A percentile compares a stretch with the other conserved stretches of the same genome.
phyloP scores from a whole-genome alignment of 2,329 filamentous ascomycete species.

The Blumeria graminis region DNA sequence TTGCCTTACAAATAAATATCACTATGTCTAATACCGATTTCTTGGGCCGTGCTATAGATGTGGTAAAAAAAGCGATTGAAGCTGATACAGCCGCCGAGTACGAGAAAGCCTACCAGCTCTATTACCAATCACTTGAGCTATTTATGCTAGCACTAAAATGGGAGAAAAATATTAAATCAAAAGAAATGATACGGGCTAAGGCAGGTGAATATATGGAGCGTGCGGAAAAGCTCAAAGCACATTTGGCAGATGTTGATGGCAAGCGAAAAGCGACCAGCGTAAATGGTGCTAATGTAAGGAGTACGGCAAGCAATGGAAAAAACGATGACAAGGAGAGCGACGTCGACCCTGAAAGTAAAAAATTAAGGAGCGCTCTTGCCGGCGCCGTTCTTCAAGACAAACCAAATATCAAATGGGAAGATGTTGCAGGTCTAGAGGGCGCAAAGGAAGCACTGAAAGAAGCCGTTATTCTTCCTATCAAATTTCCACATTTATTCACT shows the following conservation, averaged over 20 bases:
- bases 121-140: conserved; percentile 86
- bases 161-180: conserved; percentile 95
- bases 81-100: conserved; percentile 89
- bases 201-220: conserved; percentile 95
- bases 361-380: conserved; percentile 69
- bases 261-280: conserved; percentile 47
- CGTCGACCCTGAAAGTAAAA: conserved; percentile 84
- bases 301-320: conserved; percentile 32
- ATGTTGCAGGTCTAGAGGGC: conserved; percentile 79
- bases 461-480: conserved; percentile 91
- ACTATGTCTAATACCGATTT: conserved; percentile 94
- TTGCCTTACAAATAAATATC: conserved; percentile 1
- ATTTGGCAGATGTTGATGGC: conserved; percentile 50
- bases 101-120: conserved; percentile 86
- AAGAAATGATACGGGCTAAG: conserved; percentile 92
- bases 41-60: conserved; percentile 83
- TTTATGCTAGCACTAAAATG: conserved; percentile 99
- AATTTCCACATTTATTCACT: conserved; percentile 88
- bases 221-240: conserved; percentile 89
- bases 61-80: conserved; percentile 94
- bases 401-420: conserved; percentile 93
- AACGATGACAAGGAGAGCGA: conserved; percentile 32
- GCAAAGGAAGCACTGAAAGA: conserved; percentile 96
- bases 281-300: conserved; percentile 48
- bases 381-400: conserved; percentile 88